A percentile compares a stretch with the other conserved stretches of the same genome.
Evolutionary conservation across 2,329 filamentous ascomycete genomes (phyloP).

Genomic region (Myriosclerotinia curreyana): DNA sequence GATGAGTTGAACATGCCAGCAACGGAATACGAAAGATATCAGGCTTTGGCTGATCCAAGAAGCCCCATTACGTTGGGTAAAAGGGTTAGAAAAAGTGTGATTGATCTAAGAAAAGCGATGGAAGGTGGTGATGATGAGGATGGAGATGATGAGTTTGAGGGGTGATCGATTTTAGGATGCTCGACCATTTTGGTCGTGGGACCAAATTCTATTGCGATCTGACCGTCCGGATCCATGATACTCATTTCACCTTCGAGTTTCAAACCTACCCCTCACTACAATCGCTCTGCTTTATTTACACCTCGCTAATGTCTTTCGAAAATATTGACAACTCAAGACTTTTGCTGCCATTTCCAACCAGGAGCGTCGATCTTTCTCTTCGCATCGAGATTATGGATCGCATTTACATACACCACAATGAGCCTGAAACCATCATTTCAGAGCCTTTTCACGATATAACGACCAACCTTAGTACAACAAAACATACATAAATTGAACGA

Average conservation of each 20-base stretch:
- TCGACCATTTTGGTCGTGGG: background rate
- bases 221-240: background rate
- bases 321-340: background rate
- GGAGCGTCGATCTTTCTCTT: background rate
- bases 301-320: background rate
- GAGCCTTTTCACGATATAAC: background rate
- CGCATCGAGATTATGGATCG: background rate
- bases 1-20: conserved; percentile 26
- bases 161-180: background rate
- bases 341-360: background rate
- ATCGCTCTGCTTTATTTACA: background rate
- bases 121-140: conserved; percentile 19
- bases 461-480: background rate
- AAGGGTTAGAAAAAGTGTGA: conserved; percentile 28
- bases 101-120: conserved; percentile 22
- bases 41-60: conserved; percentile 32
- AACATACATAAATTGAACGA: conserved; percentile 1
- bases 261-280: background rate
- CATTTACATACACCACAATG: background rate
- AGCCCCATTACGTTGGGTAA: conserved; percentile 32
- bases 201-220: background rate
- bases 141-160: conserved; percentile 23
- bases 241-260: background rate
- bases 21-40: conserved; percentile 37
- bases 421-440: background rate